Conservation (phyloP, 2,329 filamentous ascomycete genomes). For the Fusarium napiforme region DNA sequence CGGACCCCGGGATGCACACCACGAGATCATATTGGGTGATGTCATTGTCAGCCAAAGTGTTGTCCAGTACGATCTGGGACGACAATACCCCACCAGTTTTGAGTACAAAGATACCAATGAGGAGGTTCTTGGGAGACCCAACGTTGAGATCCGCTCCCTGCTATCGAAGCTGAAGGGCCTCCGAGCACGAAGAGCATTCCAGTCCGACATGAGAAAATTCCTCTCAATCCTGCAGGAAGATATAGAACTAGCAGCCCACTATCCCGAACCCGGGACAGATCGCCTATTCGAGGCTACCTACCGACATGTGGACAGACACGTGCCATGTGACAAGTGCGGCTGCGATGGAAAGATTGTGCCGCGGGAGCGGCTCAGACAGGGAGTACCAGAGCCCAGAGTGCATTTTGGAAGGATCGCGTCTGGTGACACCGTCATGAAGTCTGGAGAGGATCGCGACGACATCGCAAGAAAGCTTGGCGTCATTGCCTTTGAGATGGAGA, state of each 20-base stretch:
- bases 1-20: neutral
- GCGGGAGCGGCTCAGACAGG: neutral
- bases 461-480: slow-evolving; percentile 36
- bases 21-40: neutral
- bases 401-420: slow-evolving; percentile 44
- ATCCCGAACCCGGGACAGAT: neutral
- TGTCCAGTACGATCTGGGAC: neutral
- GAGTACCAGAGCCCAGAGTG: rapidly evolving
- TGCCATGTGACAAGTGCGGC: neutral
- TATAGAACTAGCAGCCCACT: neutral
- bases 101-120: neutral
- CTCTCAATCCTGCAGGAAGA: neutral
- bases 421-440: slow-evolving; percentile 53
- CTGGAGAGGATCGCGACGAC: slow-evolving; percentile 47
- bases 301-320: neutral
- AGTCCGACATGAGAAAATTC: neutral
- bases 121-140: neutral
- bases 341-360: neutral
- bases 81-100: neutral
- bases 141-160: neutral
- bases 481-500: slow-evolving; percentile 39
- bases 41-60: neutral
- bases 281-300: neutral
- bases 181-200: neutral
- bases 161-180: neutral